Base-by-base conservation (phyloP, 306 rosid species). In the Vicia sativa region DNA sequence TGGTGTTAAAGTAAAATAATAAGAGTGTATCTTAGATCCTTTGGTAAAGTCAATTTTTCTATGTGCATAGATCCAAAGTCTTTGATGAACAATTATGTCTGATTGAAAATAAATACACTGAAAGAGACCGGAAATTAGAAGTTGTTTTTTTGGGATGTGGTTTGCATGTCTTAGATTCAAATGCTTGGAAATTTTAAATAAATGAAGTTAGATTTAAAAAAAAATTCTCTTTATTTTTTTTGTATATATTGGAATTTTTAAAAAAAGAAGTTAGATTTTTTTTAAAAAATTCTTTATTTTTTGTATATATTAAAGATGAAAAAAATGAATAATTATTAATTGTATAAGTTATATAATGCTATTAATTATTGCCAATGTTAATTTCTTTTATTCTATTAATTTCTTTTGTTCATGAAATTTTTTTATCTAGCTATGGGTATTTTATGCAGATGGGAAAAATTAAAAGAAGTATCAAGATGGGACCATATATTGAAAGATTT, bases 11-110 rank as follows among this genome's bases (percentile, higher is more conserved):
- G 61, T 41, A 61, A 59, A n/a, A 57, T 29, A 57, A 57, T 60
- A 34, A 10, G 3, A 34, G 56, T 43, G 67, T 65, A 48, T 69
- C 53, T 73, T 50, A 69, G 65, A 77, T 73, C 45, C 78, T 77
- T 64, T 50, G 35, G 72, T 46, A 56, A 73, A 72, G 68, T 68
- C 74, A 72, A 78, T 72, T 60, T 78, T 67, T 72, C 23, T 44
- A 78, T 41, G 43, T 39, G 39, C 60, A 58, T 31, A 34, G 6
- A 48, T 65, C n/a, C 8, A 66, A 72, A 72, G 61, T 43, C 52
- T 63, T 58, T 52, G 65, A 66, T 65, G 60, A 71, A 49, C 25
- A 43, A 45, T 60, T 14, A 11, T 68, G 41, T 59, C 77, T 61
- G 57, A 28, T 71, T 70, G 50, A 44, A 79, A 75, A 52, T 75